A percentile compares a stretch with the other conserved stretches of the same genome.
Evolutionary conservation across 306 rosid genomes (phyloP).

Genomic region (Psophocarpus tetragonolobus): DNA sequence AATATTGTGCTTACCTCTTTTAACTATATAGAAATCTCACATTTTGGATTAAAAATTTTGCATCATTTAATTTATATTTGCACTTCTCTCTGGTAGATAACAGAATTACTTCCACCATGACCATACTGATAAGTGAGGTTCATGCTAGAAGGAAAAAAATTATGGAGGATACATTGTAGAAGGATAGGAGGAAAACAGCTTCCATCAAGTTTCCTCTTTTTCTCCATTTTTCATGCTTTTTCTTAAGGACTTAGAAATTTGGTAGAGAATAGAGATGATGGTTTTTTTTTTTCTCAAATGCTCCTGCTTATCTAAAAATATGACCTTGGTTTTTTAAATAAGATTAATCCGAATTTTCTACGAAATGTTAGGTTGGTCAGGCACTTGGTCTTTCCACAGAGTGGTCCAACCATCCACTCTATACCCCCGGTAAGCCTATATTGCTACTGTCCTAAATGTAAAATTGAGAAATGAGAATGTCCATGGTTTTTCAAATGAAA

Average conservation of each 20-base stretch:
- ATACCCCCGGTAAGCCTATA: constrained; percentile 62
- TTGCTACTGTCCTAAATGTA: background rate
- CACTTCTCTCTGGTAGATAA: background rate
- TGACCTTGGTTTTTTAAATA: background rate
- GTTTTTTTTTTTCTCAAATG: background rate
- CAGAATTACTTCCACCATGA: constrained; percentile 2
- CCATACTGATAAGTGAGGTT: background rate
- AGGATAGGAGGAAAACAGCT: background rate
- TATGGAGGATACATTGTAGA: background rate
- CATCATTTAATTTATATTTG: constrained; percentile 8
- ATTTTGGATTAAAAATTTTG: background rate
- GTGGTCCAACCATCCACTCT: constrained; percentile 89
- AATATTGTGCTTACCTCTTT: background rate
- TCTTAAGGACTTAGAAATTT: background rate
- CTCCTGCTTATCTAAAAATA: background rate
- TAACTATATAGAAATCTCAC: constrained; percentile 3
- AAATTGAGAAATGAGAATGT: constrained; percentile 5
- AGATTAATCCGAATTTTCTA: constrained; percentile 5
- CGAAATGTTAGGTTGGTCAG: constrained; percentile 70
- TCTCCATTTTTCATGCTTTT: background rate
- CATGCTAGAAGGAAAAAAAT: background rate
- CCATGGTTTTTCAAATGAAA: constrained; percentile 13
- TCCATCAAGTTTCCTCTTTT: constrained; percentile 16
- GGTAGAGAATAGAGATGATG: background rate
- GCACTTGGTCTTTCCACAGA: constrained; percentile 91